These are phyloP conservation scores for Panellus pusillus DNA, from an alignment of 768 basidiomycete species.

Conservation along the genomic window DNA sequence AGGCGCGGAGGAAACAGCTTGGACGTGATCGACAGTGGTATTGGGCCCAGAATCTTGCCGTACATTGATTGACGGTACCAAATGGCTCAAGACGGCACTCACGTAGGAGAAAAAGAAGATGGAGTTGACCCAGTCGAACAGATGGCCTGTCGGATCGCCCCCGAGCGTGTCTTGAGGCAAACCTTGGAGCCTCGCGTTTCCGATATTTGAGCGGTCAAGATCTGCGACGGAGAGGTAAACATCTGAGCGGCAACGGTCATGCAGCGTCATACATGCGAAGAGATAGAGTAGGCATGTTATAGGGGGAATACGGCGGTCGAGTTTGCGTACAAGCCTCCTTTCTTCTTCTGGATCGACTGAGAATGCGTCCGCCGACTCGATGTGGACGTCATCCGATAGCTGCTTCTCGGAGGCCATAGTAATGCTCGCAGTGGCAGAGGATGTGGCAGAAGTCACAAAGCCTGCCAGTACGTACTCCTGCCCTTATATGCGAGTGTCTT, in stretches of 20 bases:
- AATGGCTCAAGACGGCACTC: conserved; percentile 21
- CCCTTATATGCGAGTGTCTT: too few species aligned
- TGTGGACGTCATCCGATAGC: neutral
- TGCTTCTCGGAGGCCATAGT: neutral
- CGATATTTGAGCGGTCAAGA: conserved; percentile 76
- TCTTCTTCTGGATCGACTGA: conserved; percentile 38
- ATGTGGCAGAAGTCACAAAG: too few species aligned
- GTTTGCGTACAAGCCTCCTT: conserved; percentile 55
- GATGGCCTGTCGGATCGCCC: conserved; percentile 64
- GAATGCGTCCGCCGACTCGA: conserved; percentile 1
- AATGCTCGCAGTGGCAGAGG: too few species aligned
- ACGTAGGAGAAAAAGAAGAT: conserved; percentile 82
- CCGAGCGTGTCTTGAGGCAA: conserved; percentile 62
- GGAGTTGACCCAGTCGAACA: conserved; percentile 80
- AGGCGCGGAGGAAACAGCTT: conserved; percentile 68
- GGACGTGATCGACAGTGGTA: conserved; percentile 64
- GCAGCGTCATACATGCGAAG: conserved; percentile 56
- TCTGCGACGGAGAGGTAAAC: conserved; percentile 31
- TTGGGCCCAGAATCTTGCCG: conserved; percentile 62
- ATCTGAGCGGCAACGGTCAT: neutral
- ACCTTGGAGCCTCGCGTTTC: conserved; percentile 77
- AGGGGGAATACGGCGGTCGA: conserved; percentile 68
- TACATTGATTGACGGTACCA: neutral
- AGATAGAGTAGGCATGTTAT: conserved; percentile 74
- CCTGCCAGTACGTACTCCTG: too few species aligned